Evolutionary conservation across 1,284 basidiomycete species (phyloP), one percentile per base, ranked within the genome.

Genomic region (Clitocybe nebularis): DNA sequence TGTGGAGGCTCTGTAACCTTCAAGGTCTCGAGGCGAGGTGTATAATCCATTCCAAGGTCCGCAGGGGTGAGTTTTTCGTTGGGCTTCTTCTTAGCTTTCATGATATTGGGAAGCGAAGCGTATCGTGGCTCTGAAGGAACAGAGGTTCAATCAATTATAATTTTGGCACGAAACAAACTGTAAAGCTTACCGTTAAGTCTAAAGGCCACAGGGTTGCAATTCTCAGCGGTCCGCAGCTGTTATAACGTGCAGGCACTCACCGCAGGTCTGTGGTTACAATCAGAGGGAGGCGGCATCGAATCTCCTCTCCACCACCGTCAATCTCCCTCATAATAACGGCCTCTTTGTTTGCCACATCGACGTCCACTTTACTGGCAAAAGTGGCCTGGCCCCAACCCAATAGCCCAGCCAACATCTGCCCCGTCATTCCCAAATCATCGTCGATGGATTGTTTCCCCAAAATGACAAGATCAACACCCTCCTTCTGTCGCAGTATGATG

Each of bases 361-460:
- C 68, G 11, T 86, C 85, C 14, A 99, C 69, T 68, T 92, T 92
- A 66, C 88, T 93, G 37, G 93, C 95, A 63, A 93, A 99, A 51
- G 91, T 94, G 38, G 90, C 95, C 69, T 99, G 95, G 7, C 88
- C 80, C 90, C 93, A 98, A 36, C 84, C 83, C 55, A 97, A 68
- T 56, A 98, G 70, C 2, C 93, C 95, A 13, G 95, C 94, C 28
- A 99, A 77, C 90, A 98, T 98, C 62, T 97, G 94, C 1, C 95
- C 95, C 5, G 95, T 98, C 69, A 94, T 87, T n/a, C 91, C 90
- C 3, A 90, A 79, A 64, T 99, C 95, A 56, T 96, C 94, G 67
- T 99, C 95, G 55, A 99, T 99, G 8, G 95, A 89, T 67, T 99
- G 95, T 69, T 99, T 99, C n/a, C 96, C 95, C 68, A 97, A 77